Conservation (phyloP, 1,139 yeast species). For the Geotrichum aggregatum region DNA sequence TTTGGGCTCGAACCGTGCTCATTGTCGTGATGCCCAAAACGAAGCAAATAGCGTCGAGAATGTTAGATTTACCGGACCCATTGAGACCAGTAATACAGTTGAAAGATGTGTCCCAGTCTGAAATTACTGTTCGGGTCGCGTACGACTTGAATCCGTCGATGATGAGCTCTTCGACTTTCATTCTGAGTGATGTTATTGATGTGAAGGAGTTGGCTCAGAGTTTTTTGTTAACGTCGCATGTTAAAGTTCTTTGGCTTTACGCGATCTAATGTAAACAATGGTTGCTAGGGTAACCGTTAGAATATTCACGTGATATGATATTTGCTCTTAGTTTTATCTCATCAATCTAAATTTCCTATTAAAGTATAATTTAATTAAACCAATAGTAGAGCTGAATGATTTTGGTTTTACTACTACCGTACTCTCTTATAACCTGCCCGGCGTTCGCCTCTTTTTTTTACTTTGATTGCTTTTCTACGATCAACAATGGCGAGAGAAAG, state of each 20-base stretch:
- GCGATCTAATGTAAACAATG: constrained; percentile 2
- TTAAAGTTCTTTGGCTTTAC: background rate
- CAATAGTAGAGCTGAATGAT: background rate
- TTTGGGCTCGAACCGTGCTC: constrained; percentile 90
- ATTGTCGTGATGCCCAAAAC: constrained; percentile 95
- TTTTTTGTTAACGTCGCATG: no score
- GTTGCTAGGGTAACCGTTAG: constrained; percentile 9
- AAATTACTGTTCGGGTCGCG: constrained; percentile 92
- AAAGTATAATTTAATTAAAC: background rate
- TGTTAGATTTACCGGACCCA: constrained; percentile 96
- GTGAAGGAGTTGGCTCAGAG: background rate
- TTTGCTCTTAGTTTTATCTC: constrained; percentile 7
- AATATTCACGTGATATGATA: background rate
- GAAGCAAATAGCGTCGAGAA: constrained; percentile 93
- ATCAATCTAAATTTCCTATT: constrained; percentile 13
- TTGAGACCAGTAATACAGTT: constrained; percentile 97
- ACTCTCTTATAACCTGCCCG: background rate
- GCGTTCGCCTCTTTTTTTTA: constrained; percentile 4
- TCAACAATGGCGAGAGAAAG: constrained; percentile 6
- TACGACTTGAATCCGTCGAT: constrained; percentile 97
- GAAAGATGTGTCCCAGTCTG: constrained; percentile 93
- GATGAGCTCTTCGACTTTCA: constrained; percentile 93
- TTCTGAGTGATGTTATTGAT: constrained; percentile 31
- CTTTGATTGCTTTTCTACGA: background rate
- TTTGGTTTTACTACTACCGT: background rate